Base-by-base conservation (phyloP, 75 land plant genomes). In the Pinus tabuliformis region DNA sequence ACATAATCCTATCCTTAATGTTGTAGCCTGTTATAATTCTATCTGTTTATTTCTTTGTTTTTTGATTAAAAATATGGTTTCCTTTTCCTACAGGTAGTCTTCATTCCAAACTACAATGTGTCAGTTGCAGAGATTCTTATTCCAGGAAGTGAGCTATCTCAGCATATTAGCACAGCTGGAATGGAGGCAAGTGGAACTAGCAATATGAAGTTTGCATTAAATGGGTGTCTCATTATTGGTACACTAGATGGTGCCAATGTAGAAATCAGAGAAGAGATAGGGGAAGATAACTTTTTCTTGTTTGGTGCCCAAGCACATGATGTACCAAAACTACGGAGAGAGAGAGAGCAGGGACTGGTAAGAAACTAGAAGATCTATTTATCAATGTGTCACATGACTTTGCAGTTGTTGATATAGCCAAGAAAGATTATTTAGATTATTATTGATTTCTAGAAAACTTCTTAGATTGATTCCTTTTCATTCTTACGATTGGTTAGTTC, bases 111-210 rank as follows among this genome's bases (percentile, higher is more conserved):
- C 71, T 97, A 97, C 83, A 91, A 92, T 82, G 99, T 97, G 1
- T 91, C 96, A 30, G 92, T 92, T 18, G 98, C 98, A 17, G 98
- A 97, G 85, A 52, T 95, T 76, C 84, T 91, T 49, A 93, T 97
- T 78, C 98, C 99, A 18, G 98, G 94, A 64, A 93, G 91, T 80
- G 99, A 97, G 82, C 84, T 97, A 4, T 97, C 99, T 30, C 93
- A 97, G 76, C 99, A 97, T 77, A 97, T 97, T 18, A 94, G 96
- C 78, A 95, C 98, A 42, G 98, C 99, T n/a, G 98, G 99, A 59
- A 93, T 95, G 98, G 98, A 97, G 77, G 98, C 99, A 18, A 95
- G 98, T 85, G 99, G 99, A 39, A 95, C 99, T 13, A 97, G 99
- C 83, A 97, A 97, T 85, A 97, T 97, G 99, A 97, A 97, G 82